Evolutionary conservation across 2,329 filamentous ascomycete genomes (phyloP).

Genomic region (Neurospora sp.): DNA sequence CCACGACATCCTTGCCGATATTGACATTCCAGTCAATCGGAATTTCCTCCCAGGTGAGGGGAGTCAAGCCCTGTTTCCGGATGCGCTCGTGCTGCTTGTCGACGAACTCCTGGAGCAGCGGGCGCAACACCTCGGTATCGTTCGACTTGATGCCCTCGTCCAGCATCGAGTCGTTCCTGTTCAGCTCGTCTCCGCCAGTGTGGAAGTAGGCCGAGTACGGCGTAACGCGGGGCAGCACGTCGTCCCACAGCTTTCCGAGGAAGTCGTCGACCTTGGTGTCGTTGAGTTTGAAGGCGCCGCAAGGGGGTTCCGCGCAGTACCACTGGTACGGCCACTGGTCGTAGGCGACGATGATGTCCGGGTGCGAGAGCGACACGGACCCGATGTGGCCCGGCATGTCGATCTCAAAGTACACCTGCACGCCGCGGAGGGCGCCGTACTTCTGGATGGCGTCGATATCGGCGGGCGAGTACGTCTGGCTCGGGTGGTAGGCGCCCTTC

Average conservation of each 20-base stretch:
- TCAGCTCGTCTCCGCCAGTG: constrained; percentile 81
- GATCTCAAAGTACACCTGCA: constrained; percentile 66
- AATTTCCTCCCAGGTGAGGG: constrained; percentile 86
- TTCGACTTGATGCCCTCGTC: constrained; percentile 66
- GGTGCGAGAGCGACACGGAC: constrained; percentile 54
- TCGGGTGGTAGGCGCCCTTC: constrained; percentile 63
- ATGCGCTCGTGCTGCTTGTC: constrained; percentile 60
- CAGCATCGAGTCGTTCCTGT: constrained; percentile 62
- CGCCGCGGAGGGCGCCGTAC: constrained; percentile 58
- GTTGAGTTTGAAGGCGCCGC: constrained; percentile 68
- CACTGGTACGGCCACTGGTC: constrained; percentile 45
- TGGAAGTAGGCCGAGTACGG: constrained; percentile 72
- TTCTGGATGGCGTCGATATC: constrained; percentile 59
- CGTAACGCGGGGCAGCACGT: constrained; percentile 61
- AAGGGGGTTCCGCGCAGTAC: constrained; percentile 55
- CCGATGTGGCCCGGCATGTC: constrained; percentile 76
- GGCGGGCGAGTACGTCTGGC: constrained; percentile 55
- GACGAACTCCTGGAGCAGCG: constrained; percentile 70
- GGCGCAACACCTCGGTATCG: constrained; percentile 53
- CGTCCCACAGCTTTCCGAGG: constrained; percentile 61
- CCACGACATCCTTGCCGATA: constrained; percentile 58
- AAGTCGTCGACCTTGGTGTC: constrained; percentile 60
- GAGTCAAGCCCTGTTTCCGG: constrained; percentile 52
- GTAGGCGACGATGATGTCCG: constrained; percentile 62
- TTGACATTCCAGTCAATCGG: constrained; percentile 68